phyloP scores from a whole-genome alignment of 2,329 filamentous ascomycete species.

The Diaporthe vexans region DNA sequence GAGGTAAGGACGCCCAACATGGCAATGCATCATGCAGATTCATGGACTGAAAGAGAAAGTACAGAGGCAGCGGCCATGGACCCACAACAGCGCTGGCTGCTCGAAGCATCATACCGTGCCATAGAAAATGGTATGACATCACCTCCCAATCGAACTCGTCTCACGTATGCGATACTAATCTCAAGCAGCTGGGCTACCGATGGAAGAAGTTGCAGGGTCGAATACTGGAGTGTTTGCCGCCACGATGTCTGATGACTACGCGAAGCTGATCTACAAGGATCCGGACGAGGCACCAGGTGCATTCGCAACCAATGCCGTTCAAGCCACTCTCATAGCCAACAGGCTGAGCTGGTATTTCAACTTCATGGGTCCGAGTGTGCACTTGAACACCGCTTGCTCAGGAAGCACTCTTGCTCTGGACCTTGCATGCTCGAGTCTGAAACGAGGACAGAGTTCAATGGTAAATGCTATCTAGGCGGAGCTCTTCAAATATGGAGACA shows the following conservation, averaged over 20 bases:
- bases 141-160: too few species aligned
- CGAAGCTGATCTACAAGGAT: constrained; percentile 44
- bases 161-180: too few species aligned
- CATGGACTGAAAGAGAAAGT: too few species aligned
- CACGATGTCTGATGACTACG: constrained; percentile 49
- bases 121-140: constrained; percentile 35
- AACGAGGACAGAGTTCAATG: constrained; percentile 4
- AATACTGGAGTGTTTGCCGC: constrained; percentile 52
- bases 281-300: constrained; percentile 32
- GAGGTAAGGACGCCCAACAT: too few species aligned
- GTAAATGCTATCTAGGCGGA: background rate
- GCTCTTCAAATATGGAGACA: too few species aligned
- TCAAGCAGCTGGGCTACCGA: constrained; percentile 46
- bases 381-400: constrained; percentile 57
- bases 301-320: background rate
- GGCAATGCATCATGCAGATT: too few species aligned
- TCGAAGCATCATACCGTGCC: constrained; percentile 34
- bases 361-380: constrained; percentile 52
- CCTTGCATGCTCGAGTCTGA: constrained; percentile 27
- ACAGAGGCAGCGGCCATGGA: constrained; percentile 34
- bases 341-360: constrained; percentile 58
- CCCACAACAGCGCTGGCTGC: constrained; percentile 30
- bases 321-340: constrained; percentile 52
- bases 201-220: constrained; percentile 47
- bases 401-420: constrained; percentile 23